Evolutionary conservation across 768 basidiomycete genomes (phyloP).

Genomic region (Kwoniella europaea): DNA sequence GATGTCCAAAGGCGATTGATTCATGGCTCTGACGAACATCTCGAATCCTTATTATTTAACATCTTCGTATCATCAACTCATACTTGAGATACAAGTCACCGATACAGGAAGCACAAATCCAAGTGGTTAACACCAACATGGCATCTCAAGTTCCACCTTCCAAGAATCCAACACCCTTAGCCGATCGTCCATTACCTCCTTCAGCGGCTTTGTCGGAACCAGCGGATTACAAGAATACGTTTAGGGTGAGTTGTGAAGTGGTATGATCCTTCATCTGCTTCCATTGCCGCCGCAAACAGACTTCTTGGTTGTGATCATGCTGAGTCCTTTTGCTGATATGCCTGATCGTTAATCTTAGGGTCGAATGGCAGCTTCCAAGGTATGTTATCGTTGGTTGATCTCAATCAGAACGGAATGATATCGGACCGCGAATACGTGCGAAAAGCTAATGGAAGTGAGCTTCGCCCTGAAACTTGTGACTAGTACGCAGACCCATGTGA

Average conservation of each 20-base stretch:
- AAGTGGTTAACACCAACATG: conserved; percentile 22
- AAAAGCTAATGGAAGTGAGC: background rate
- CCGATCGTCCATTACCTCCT: conserved; percentile 41
- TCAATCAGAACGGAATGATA: background rate
- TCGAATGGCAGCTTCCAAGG: conserved; percentile 32
- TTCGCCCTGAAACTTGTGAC: background rate
- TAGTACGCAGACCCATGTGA: conserved; percentile 57
- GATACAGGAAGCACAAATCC: too few species aligned
- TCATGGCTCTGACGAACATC: too few species aligned
- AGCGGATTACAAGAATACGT: conserved; percentile 54
- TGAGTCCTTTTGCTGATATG: background rate
- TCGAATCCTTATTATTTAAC: too few species aligned
- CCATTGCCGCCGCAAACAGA: background rate
- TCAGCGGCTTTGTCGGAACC: conserved; percentile 43
- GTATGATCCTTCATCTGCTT: background rate
- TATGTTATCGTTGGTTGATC: background rate
- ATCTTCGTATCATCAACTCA: too few species aligned
- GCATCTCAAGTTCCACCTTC: conserved; percentile 54
- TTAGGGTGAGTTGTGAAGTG: conserved; percentile 40
- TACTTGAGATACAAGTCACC: too few species aligned
- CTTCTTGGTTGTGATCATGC: background rate
- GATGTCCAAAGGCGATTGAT: too few species aligned
- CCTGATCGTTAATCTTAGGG: conserved; percentile 9
- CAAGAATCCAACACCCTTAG: conserved; percentile 36
- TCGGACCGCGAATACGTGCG: background rate